Evolutionary conservation across 1,139 yeast species (phyloP).

Genomic region (Taphrina flavorubra): DNA sequence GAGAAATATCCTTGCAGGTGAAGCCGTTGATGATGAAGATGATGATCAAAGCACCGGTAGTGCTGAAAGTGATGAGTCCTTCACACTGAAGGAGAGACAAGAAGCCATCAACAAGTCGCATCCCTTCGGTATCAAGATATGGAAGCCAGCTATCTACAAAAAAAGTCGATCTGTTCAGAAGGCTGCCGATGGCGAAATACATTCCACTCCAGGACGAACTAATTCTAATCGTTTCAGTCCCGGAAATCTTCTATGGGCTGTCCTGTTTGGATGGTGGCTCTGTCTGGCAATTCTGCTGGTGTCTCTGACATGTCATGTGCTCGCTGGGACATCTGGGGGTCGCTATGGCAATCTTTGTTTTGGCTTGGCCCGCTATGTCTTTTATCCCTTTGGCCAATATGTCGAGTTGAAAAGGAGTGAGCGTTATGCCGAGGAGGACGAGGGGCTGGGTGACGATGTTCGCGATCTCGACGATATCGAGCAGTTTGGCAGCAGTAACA

Average conservation of each 20-base stretch:
- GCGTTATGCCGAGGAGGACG: constrained; percentile 83
- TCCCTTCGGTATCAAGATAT: constrained; percentile 96
- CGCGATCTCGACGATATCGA: constrained; percentile 54
- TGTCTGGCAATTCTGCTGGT: constrained; percentile 52
- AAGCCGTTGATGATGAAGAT: constrained; percentile 7
- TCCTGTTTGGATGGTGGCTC: constrained; percentile 44
- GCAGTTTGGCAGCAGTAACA: constrained; percentile 3
- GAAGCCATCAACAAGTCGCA: constrained; percentile 95
- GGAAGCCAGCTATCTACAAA: constrained; percentile 97
- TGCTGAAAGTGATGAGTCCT: constrained; percentile 36
- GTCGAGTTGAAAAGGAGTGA: constrained; percentile 79
- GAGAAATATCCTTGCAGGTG: constrained; percentile 11
- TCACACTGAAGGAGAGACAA: constrained; percentile 70
- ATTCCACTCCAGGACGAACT: constrained; percentile 66
- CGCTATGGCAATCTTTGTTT: constrained; percentile 68
- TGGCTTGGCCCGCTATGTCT: constrained; percentile 70
- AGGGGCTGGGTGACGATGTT: constrained; percentile 82
- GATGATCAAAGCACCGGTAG: constrained; percentile 36
- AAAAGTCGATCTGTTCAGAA: constrained; percentile 89
- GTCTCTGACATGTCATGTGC: constrained; percentile 56
- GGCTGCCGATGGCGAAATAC: constrained; percentile 92
- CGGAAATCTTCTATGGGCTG: constrained; percentile 46
- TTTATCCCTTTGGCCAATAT: constrained; percentile 88
- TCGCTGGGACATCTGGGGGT: constrained; percentile 54
- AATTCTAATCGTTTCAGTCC: constrained; percentile 50